Evolutionary conservation across 2,329 filamentous ascomycete genomes (phyloP).

Genomic region (Nemania bipapillata): DNA sequence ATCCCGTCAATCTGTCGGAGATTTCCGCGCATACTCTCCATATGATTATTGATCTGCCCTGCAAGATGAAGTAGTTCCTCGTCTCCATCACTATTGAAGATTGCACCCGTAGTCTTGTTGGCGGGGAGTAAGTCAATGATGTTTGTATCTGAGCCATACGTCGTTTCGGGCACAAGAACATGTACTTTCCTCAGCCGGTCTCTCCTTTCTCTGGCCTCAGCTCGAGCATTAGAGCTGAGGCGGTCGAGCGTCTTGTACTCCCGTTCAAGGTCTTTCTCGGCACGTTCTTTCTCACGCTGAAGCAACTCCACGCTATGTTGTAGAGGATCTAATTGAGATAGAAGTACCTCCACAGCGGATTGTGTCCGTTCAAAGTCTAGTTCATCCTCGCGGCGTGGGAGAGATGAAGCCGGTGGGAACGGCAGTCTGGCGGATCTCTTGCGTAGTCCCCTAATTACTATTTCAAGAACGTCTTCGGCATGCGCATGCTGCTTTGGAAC

Average conservation of each 20-base stretch:
- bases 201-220: constrained; percentile 63
- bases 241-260: constrained; percentile 64
- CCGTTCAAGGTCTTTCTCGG: constrained; percentile 65
- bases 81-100: constrained; percentile 50
- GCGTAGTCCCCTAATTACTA: constrained; percentile 65
- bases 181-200: constrained; percentile 63
- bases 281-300: constrained; percentile 65
- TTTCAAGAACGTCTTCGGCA: constrained; percentile 66
- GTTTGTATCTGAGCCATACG: constrained; percentile 5
- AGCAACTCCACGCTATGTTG: constrained; percentile 72
- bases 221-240: constrained; percentile 67
- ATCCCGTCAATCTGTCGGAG: constrained; percentile 65
- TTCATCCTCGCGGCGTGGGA: constrained; percentile 64
- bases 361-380: constrained; percentile 74
- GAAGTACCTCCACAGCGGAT: constrained; percentile 66
- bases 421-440: constrained; percentile 70
- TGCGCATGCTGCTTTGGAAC: constrained; percentile 61
- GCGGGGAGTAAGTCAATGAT: constrained; percentile 36
- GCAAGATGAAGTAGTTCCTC: constrained; percentile 59
- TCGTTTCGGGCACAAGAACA: constrained; percentile 59
- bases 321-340: constrained; percentile 69
- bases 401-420: constrained; percentile 68
- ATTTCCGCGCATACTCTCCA: constrained; percentile 67
- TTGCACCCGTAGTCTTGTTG: constrained; percentile 39
- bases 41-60: constrained; percentile 63